Conservation (phyloP, 768 basidiomycete genomes). For the Phylloporus arenicola region DNA sequence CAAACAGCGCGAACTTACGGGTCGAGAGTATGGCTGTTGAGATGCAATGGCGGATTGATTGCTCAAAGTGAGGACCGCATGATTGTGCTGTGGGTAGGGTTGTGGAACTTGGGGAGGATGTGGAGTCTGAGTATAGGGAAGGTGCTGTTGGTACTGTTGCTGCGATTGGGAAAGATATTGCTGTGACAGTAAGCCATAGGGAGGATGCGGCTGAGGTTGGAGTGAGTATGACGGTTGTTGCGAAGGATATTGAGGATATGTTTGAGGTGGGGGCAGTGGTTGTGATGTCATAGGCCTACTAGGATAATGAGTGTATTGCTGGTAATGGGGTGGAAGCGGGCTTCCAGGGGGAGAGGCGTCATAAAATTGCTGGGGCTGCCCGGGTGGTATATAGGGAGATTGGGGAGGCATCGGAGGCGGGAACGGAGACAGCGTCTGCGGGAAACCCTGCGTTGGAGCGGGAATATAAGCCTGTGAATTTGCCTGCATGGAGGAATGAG, state of each 20-base stretch:
- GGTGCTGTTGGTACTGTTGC: slow-evolving; percentile 12
- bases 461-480: slow-evolving; percentile 8
- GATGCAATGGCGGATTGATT: neutral
- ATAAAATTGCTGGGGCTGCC: slow-evolving; percentile 13
- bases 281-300: slow-evolving; percentile 6
- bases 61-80: slow-evolving; percentile 8
- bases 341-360: neutral
- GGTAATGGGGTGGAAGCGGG: slow-evolving; percentile 4
- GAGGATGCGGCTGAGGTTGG: slow-evolving; percentile 8
- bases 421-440: slow-evolving; percentile 5
- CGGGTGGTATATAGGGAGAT: neutral
- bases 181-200: slow-evolving; percentile 1
- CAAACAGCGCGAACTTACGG: slow-evolving; percentile 5
- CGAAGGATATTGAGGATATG: slow-evolving; percentile 9
- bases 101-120: slow-evolving; percentile 11
- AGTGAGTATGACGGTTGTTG: slow-evolving; percentile 4
- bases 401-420: slow-evolving; percentile 10
- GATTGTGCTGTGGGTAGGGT: slow-evolving; percentile 13
- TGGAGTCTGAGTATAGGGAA: slow-evolving; percentile 12
- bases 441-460: slow-evolving; percentile 1
- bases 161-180: slow-evolving; percentile 5
- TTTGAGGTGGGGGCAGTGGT: slow-evolving; percentile 8
- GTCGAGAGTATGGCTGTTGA: slow-evolving; percentile 6
- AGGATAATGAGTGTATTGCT: slow-evolving; percentile 15
- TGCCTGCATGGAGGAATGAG: slow-evolving; percentile 9